Evolutionary conservation across 306 rosid species (phyloP).

Genomic region (Vicia villosa): DNA sequence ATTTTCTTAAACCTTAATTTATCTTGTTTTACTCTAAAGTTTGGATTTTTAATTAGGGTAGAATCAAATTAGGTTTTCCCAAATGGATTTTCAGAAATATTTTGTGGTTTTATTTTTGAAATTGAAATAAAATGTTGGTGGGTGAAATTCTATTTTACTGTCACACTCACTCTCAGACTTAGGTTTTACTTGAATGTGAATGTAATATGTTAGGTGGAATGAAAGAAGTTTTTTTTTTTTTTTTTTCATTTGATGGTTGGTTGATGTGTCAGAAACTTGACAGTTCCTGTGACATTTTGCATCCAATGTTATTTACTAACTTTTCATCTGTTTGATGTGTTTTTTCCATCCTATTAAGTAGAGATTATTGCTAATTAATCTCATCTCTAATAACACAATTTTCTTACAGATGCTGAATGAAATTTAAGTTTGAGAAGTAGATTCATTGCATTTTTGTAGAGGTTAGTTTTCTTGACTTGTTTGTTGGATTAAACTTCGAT

Average conservation of each 20-base stretch:
- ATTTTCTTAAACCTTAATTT: conserved; percentile 7
- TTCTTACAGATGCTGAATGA: conserved; percentile 2
- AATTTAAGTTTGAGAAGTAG: conserved; percentile 5
- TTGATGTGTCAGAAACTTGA: conserved; percentile 56
- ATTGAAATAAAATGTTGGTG: conserved; percentile 7
- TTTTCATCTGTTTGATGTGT: too few relatives aligned
- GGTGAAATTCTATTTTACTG: conserved; percentile 32
- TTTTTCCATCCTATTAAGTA: too few relatives aligned
- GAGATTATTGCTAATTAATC: conserved; percentile 23
- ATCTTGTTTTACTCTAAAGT: not conserved
- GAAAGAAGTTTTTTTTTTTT: conserved; percentile 32
- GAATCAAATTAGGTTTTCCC: conserved; percentile 6
- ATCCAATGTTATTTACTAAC: not conserved
- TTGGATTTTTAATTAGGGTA: conserved; percentile 12
- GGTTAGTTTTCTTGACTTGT: conserved; percentile 35
- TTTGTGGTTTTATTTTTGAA: not conserved
- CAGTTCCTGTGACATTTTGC: conserved; percentile 33
- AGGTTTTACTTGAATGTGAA: conserved; percentile 58
- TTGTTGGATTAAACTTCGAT: conserved; percentile 22
- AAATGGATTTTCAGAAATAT: not conserved
- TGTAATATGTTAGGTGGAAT: conserved; percentile 37
- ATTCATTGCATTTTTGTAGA: conserved; percentile 32
- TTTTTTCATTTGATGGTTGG: conserved; percentile 42
- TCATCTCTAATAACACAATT: conserved; percentile 12
- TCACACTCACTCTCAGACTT: conserved; percentile 44